Base-by-base conservation (phyloP, 805 yeast species). In the Metschnikowia matae region DNA sequence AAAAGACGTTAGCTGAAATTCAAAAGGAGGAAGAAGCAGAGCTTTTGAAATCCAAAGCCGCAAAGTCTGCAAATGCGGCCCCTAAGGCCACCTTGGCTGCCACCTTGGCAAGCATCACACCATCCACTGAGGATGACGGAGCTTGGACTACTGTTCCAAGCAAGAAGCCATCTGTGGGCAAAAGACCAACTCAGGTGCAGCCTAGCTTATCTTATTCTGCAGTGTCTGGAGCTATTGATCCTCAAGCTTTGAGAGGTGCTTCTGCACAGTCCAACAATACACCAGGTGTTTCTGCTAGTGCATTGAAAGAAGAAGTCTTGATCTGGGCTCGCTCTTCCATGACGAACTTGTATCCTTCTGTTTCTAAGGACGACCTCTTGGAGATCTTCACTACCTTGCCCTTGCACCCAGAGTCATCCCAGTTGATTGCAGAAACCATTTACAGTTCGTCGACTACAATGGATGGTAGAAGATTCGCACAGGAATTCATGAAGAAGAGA, bases 381-480 rank as follows among this genome's bases (percentile, higher is more conserved):
- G 84, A 86, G 49, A 84, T 94, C 63, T 78, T 94, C 60, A 72
- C 91, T 54, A 84, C 89, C 53, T 78, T 92, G 54, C 97, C 97
- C 34, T 69, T 79, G n/a, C 66, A 63, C 44, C 80, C 83, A 37
- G 96, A 89, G 58, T 82, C 96, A 0, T 75, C 78, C 44, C 96
- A 85, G 65, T 87, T 92, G 64, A 90, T 92, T 63, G 85, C 96
- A 1, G 99, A 92, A 62, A 89, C 97, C 11, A 83, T 92, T 51
- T 90, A 89, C 70, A 83, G 94, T 23, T 87, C 89, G 53, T 86
- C 96, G 38, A 80, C 91, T 2, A 85, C 91, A 1, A 84, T 92
- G 87, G 97, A 94, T 66, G 98, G 98, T 21, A 83, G 96, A 64
- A 78, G 96, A 57, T 92, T 91, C 73, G 96, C 99, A 0, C 80